A percentile compares a stretch with the other conserved stretches of the same genome.
Conservation (phyloP, 2,329 filamentous ascomycete species). For the Teratosphaeria nubilosa region DNA sequence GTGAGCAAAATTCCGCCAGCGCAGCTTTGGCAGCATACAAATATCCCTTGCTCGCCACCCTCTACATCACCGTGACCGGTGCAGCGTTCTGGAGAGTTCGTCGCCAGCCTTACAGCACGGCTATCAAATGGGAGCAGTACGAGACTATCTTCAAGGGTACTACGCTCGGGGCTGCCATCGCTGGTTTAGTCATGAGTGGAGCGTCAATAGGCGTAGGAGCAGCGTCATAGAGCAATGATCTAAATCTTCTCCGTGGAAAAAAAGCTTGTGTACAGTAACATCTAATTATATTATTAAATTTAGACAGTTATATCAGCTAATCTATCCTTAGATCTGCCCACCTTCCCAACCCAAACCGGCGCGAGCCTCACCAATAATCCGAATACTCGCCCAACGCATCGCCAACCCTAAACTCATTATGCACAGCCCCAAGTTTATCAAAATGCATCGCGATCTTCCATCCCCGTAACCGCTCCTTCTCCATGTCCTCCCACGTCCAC, state of each 20-base stretch:
- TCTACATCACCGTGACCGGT: conserved; percentile 20
- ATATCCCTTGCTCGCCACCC: conserved; percentile 22
- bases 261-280: not conserved
- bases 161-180: conserved; percentile 13
- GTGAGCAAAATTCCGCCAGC: not conserved
- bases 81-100: conserved; percentile 25
- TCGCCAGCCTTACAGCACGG: conserved; percentile 24
- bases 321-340: not conserved
- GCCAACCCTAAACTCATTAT: conserved; percentile 40
- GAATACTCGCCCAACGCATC: conserved; percentile 35
- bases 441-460: conserved; percentile 47
- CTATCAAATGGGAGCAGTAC: conserved; percentile 28
- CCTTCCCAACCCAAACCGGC: not conserved
- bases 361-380: conserved; percentile 14
- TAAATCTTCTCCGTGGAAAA: not conserved
- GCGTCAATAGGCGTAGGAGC: not conserved
- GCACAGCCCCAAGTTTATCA: conserved; percentile 42
- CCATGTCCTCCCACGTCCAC: conserved; percentile 53
- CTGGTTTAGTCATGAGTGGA: conserved; percentile 8
- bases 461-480: conserved; percentile 46
- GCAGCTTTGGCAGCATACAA: conserved; percentile 12
- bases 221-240: not conserved
- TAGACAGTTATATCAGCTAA: not conserved
- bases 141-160: conserved; percentile 30
- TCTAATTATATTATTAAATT: not conserved